Evolutionary conservation across 2,329 filamentous ascomycete species (phyloP), one percentile per base, ranked within the genome.

Genomic region (Verticillium klebahnii): DNA sequence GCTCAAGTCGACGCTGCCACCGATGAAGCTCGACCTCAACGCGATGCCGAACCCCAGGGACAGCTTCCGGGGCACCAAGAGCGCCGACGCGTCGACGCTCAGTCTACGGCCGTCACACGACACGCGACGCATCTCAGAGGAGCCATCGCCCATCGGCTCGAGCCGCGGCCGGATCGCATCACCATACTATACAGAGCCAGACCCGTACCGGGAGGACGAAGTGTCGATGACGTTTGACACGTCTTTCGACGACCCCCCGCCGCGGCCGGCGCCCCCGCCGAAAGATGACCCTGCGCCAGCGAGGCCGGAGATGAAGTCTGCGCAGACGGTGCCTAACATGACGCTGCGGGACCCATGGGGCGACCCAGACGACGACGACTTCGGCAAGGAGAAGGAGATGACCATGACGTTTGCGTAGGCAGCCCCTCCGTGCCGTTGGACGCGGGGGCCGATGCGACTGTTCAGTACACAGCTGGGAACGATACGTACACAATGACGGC

Each of bases 1-100:
- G 76, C 85, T 97, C 63, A 85, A 95, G 74, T 93, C 90, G 58
- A 97, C 93, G 1, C 79, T 97, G 29, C 93, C 94, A 56, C 92
- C 93, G 0, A 96, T 97, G 84, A 95, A 92, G 73, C 83, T 97
- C 62, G 85, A 89, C 64, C 65, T 73, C 1, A 72, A 77, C n/a
- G 64, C 67, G 3, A 69, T 68, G 37, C 66, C 68, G n/a, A 66
- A 66, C 5, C 72, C 68, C 32, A 67, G 75, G 19, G 70, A 73
- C 50, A 68, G 62, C 19, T 68, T 83, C 23, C 77, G 79, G 57
- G 79, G 79, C 67, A 79, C 79, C 2, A 79, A 77, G 71, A 85
- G 81, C 69, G 77, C 78, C 23, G 79, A 82, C 23, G 71, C 69
- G 19, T 52, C 45, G n/a, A 11, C 45, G 19, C 67, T 72, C 17